Evolutionary conservation across 305 asterid genomes (phyloP), one percentile per base, ranked within the genome.

Genomic region (Fraxinus nigra): DNA sequence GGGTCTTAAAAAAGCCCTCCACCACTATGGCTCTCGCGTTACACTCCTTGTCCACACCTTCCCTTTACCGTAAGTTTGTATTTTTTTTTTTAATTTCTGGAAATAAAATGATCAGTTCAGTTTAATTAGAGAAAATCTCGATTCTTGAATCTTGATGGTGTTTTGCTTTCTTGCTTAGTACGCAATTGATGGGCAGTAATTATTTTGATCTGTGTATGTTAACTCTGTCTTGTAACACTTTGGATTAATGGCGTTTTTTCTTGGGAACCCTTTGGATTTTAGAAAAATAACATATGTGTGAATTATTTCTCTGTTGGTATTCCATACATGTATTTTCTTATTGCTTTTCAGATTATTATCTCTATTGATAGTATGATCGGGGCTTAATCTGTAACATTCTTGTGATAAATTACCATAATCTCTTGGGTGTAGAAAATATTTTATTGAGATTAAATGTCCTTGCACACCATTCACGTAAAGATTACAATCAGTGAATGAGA

Each of bases 1-100:
- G 16, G 97, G 97, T 10, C 94, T 95, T 9, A 94, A 89, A 72
- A 70, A 79, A 69, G 96, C 90, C 38, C 85, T 93, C 5, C 75
- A 82, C 0, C 86, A 86, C 30, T 93, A 92, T 5, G 95, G 90
- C 74, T 84, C 93, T 33, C 87, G 85, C n/a, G 84, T 92, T 26
- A 70, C 88, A 0, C 90, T 95, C 0, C 86, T 91, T 0, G 85
- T 93, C 0, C 97, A 93, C 84, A 85, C 98, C 18, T 94, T 95
- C 81, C 89, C 99, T 65, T 65, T 95, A 82, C 99, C 98, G 98
- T 95, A 82, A 59, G 89, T 79, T 73, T 72, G 54, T 37, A 10
- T 0, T 4, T 18, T 10, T 26, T 10, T 59, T 0, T n/a, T n/a
- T n/a, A n/a, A 9, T 2, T 33, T 40, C 35, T 46, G 32, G 43